Conservation (phyloP, 305 asterid genomes). For the Fraxinus paxiana region DNA sequence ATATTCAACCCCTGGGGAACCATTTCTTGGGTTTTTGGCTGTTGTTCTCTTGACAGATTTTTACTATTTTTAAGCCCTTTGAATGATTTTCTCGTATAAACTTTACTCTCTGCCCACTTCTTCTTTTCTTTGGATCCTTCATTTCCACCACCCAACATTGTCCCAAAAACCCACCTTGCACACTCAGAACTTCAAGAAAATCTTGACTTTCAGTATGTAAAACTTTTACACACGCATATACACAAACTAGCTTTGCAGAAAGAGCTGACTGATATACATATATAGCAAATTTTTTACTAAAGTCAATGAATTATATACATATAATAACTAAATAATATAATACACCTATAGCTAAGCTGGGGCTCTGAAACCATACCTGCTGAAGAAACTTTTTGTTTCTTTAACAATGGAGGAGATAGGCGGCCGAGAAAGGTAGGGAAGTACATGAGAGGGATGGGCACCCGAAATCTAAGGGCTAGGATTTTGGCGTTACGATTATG, state of each 20-base stretch:
- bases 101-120: constrained; percentile 47
- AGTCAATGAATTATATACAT: constrained; percentile 18
- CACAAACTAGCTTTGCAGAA: constrained; percentile 13
- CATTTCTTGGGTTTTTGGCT: constrained; percentile 32
- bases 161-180: constrained; percentile 16
- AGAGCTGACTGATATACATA: constrained; percentile 6
- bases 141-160: constrained; percentile 44
- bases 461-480: constrained; percentile 23
- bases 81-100: constrained; percentile 48
- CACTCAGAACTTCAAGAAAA: constrained; percentile 19
- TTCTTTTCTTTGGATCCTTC: constrained; percentile 42
- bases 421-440: constrained; percentile 3
- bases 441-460: constrained; percentile 30
- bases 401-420: constrained; percentile 20
- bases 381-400: constrained; percentile 20
- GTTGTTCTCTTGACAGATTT: constrained; percentile 32
- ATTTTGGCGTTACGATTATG: constrained; percentile 11
- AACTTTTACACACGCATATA: constrained; percentile 14
- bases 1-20: constrained; percentile 43
- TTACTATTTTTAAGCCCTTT: constrained; percentile 39
- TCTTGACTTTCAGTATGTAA: neutral
- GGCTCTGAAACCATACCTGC: constrained; percentile 42
- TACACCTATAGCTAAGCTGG: constrained; percentile 19
- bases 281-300: neutral
- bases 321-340: neutral